Base-by-base conservation (phyloP, 106 monocot genomes). In the Dendrobium officinale region DNA sequence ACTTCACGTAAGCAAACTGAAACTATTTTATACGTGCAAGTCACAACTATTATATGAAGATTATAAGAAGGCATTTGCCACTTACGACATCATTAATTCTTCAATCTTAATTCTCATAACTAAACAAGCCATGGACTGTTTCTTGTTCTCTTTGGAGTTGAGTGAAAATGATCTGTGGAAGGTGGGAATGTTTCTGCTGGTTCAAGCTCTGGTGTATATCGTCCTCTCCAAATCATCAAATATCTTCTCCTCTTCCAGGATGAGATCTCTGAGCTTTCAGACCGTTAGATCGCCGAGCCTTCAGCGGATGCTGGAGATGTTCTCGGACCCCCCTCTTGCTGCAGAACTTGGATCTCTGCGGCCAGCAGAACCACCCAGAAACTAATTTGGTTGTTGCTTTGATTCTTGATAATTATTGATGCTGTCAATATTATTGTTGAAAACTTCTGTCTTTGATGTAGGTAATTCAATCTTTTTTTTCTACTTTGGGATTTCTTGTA, bases 201-300 rank as follows among this genome's bases (percentile, higher is more conserved):
- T 88, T 11, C 88, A 88, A 55, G 86, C 85, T 44, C 78, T 88
- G 42, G 85, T 88, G 24, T 88, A 75, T 67, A 37, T 88, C 88
- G 83, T 88, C 55, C 81, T 88, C 55, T 72, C 74, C 75, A 88
- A 81, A 27, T 89, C 89, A 4, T 89, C 89, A 18, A 75, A 70
- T 77, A 42, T 89, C 78, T 86, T 89, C 84, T 86, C 89, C 16
- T 3, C 79, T 0, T 31, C 84, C 33, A 41, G n/a, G 26, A 61
- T 55, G 79, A 68, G 67, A 42, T 77, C 83, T 3, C n/a, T 70
- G 6, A 56, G 80, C 59, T 61, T 83, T 24, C 66, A 31, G 4
- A 61, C 70, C 24, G 47, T 64, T 11, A 75, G 83, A 42, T 80
- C 86, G 4, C 5, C 54, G 33, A 83, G 72, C 73, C 15, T 86